These are phyloP conservation scores for Macrocybe gigantea DNA, from an alignment of 768 basidiomycete genomes.

Conservation along the genomic window DNA sequence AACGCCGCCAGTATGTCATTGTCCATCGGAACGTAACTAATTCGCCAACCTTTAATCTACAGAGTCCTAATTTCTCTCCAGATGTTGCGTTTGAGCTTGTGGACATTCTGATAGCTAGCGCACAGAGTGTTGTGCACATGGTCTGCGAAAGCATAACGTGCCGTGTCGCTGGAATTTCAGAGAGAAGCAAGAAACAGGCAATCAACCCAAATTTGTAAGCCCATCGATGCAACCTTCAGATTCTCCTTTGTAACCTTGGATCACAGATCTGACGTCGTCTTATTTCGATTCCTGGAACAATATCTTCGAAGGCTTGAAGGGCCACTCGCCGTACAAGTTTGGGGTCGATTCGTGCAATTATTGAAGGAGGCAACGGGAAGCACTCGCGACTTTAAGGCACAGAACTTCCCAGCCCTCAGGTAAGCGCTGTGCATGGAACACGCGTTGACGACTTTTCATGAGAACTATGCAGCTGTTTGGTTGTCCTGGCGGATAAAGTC, in stretches of 20 bases:
- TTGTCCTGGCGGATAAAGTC: conserved; percentile 76
- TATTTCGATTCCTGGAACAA: conserved; percentile 87
- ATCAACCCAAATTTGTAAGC: conserved; percentile 66
- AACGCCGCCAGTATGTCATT: conserved; percentile 40
- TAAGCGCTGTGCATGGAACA: conserved; percentile 24
- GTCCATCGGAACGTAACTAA: neutral
- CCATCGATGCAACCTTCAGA: neutral
- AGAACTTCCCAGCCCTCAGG: conserved; percentile 71
- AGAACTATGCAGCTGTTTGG: conserved; percentile 50
- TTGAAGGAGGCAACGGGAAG: conserved; percentile 70
- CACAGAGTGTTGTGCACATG: conserved; percentile 84
- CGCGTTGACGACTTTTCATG: no score
- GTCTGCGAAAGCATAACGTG: conserved; percentile 75
- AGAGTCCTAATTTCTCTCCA: conserved; percentile 33
- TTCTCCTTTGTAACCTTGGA: conserved; percentile 4
- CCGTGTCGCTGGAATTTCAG: conserved; percentile 50
- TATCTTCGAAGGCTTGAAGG: conserved; percentile 84
- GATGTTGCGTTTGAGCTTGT: conserved; percentile 74
- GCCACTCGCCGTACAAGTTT: conserved; percentile 89
- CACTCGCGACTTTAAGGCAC: conserved; percentile 62
- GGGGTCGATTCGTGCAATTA: conserved; percentile 73
- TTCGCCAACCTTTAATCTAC: conserved; percentile 5
- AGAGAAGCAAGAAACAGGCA: conserved; percentile 54
- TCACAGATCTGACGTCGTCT: conserved; percentile 54
- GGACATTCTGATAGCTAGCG: conserved; percentile 77